Evolutionary conservation across 1,284 basidiomycete species (phyloP).

Genomic region (Trichosporon coremiiforme): DNA sequence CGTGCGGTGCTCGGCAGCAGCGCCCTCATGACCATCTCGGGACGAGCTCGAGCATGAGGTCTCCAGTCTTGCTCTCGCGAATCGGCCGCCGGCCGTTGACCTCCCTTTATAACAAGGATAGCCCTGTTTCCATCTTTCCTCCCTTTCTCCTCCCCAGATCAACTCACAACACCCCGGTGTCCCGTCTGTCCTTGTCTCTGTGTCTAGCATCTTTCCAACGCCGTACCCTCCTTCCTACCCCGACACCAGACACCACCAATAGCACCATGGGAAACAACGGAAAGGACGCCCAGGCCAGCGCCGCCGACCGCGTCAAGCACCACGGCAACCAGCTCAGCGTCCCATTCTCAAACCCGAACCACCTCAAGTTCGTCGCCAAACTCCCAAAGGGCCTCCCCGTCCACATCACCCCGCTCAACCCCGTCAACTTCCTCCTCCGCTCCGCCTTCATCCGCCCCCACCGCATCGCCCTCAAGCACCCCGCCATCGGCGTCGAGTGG

Average conservation of each 20-base stretch:
- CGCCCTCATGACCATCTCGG: too few species aligned
- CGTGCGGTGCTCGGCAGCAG: too few species aligned
- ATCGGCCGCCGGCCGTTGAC: too few species aligned
- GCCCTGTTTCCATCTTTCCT: neutral
- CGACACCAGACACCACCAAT: neutral
- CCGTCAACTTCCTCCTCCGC: constrained; percentile 31
- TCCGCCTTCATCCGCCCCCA: constrained; percentile 31
- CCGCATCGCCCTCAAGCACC: constrained; percentile 31
- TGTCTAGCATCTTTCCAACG: neutral
- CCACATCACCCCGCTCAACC: constrained; percentile 31
- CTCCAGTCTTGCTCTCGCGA: too few species aligned
- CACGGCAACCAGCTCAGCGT: constrained; percentile 22
- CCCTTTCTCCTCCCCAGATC: neutral
- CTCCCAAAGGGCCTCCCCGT: constrained; percentile 23
- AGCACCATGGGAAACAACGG: neutral
- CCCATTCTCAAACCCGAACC: constrained; percentile 32
- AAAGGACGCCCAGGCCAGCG: constrained; percentile 24
- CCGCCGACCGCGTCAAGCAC: constrained; percentile 24
- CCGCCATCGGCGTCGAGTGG: constrained; percentile 31
- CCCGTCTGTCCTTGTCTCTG: neutral
- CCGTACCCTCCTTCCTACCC: neutral
- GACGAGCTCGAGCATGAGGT: neutral
- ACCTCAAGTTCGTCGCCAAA: constrained; percentile 25
- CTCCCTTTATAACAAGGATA: neutral
- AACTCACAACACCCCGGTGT: neutral